A percentile compares a stretch with the other conserved stretches of the same genome.
These are phyloP conservation scores for Starmera stellimalicola DNA, from an alignment of 1,139 yeast species.

Conservation along the genomic window DNA sequence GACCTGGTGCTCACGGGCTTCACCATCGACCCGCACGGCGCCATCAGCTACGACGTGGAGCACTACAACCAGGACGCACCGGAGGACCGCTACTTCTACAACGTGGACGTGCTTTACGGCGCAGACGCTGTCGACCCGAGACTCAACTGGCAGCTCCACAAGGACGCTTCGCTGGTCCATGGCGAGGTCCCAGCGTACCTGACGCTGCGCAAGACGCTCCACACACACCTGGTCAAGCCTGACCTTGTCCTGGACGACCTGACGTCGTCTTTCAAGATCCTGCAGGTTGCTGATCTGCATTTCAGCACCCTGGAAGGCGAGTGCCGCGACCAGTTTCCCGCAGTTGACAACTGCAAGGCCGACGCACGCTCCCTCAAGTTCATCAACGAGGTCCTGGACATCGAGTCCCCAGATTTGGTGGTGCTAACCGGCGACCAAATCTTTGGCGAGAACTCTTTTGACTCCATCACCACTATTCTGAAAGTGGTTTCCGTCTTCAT, in stretches of 20 bases:
- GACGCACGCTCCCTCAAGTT: slow-evolving; percentile 65
- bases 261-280: slow-evolving; percentile 53
- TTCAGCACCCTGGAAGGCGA: slow-evolving; percentile 69
- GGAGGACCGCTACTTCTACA: slow-evolving; percentile 20
- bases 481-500: slow-evolving; percentile 69
- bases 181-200: slow-evolving; percentile 14
- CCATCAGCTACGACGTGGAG: too few species aligned
- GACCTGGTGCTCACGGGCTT: slow-evolving; percentile 4
- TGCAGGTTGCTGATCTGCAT: slow-evolving; percentile 86
- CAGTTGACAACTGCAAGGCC: slow-evolving; percentile 51
- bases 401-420: slow-evolving; percentile 73
- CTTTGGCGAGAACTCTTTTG: slow-evolving; percentile 57
- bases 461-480: slow-evolving; percentile 65
- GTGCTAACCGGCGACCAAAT: slow-evolving; percentile 88
- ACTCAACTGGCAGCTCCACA: slow-evolving; percentile 50
- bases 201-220: slow-evolving; percentile 10
- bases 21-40: background rate
- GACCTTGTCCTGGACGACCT: slow-evolving; percentile 21
- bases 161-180: slow-evolving; percentile 18
- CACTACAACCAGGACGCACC: slow-evolving; percentile 24
- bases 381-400: slow-evolving; percentile 51
- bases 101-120: slow-evolving; percentile 64
- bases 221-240: slow-evolving; percentile 20
- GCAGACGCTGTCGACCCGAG: slow-evolving; percentile 70
- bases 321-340: slow-evolving; percentile 69